phyloP scores from a whole-genome alignment of 257 asterid genomes.

The Ligustrum vulgare region DNA sequence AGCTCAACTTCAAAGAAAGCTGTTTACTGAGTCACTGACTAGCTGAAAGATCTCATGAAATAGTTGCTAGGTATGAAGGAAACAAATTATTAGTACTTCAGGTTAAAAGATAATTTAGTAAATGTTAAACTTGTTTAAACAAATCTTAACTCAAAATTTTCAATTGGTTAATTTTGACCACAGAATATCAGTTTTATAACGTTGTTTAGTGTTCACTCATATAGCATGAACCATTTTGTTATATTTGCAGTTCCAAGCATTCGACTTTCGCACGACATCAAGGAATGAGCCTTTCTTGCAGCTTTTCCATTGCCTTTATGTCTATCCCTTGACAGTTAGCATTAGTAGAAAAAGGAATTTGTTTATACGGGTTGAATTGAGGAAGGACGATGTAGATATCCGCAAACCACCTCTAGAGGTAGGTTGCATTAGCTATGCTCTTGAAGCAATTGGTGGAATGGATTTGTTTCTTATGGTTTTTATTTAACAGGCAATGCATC shows the following conservation, averaged over 20 bases:
- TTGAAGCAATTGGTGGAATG: conserved; percentile 24
- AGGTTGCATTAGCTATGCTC: conserved; percentile 32
- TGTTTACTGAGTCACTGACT: too few species aligned
- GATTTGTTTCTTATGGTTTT: conserved; percentile 30
- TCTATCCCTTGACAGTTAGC: conserved; percentile 84
- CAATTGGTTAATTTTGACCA: neutral
- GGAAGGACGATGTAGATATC: conserved; percentile 82
- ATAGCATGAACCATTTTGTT: conserved; percentile 13
- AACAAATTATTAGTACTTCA: neutral
- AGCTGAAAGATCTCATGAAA: too few species aligned
- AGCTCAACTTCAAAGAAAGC: too few species aligned
- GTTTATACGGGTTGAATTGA: conserved; percentile 91
- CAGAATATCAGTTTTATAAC: neutral
- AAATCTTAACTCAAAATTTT: neutral
- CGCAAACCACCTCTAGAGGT: conserved; percentile 87
- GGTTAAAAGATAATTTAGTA: neutral
- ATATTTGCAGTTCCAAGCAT: conserved; percentile 84
- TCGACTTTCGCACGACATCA: conserved; percentile 92
- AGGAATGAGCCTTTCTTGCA: conserved; percentile 98
- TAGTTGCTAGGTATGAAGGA: neutral
- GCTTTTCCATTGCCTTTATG: conserved; percentile 97
- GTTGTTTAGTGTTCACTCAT: conserved; percentile 15
- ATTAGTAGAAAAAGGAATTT: conserved; percentile 92
- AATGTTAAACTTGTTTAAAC: neutral
- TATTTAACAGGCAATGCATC: conserved; percentile 78